These are phyloP conservation scores for Populus nigra DNA, from an alignment of 345 rosid genomes.

Conservation along the genomic window DNA sequence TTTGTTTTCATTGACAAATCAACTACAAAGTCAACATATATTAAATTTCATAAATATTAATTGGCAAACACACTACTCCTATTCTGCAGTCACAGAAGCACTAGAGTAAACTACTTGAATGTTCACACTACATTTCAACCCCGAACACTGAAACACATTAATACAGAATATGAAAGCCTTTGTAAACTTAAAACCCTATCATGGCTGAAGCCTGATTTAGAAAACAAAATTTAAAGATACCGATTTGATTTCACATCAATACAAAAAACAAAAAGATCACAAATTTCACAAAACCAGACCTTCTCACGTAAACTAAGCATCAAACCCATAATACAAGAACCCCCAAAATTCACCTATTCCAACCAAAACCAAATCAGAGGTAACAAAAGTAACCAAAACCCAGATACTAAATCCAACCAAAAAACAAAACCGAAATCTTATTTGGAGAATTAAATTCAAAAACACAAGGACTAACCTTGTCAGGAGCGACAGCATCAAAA, in stretches of 20 bases:
- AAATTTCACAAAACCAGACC: neutral
- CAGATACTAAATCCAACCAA: slow-evolving; percentile 4
- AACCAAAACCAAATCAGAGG: neutral
- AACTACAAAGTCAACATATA: neutral
- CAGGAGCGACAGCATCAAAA: slow-evolving; percentile 45
- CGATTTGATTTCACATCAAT: neutral
- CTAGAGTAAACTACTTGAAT: neutral
- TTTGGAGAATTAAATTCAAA: neutral
- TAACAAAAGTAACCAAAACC: slow-evolving; percentile 8
- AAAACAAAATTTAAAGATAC: neutral
- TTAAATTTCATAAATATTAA: neutral
- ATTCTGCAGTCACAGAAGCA: neutral
- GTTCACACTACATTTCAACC: neutral
- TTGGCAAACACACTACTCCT: neutral
- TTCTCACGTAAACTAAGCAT: neutral
- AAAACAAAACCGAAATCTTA: neutral
- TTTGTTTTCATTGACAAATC: neutral
- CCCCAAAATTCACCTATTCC: neutral
- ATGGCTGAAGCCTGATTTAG: neutral
- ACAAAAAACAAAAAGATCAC: neutral
- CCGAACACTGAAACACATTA: neutral
- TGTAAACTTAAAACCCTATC: neutral
- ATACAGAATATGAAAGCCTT: neutral
- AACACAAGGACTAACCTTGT: slow-evolving; percentile 29
- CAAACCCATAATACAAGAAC: neutral